Evolutionary conservation across 2,329 filamentous ascomycete species (phyloP), one percentile per base, ranked within the genome.

Genomic region (Bipolaris bicolor): DNA sequence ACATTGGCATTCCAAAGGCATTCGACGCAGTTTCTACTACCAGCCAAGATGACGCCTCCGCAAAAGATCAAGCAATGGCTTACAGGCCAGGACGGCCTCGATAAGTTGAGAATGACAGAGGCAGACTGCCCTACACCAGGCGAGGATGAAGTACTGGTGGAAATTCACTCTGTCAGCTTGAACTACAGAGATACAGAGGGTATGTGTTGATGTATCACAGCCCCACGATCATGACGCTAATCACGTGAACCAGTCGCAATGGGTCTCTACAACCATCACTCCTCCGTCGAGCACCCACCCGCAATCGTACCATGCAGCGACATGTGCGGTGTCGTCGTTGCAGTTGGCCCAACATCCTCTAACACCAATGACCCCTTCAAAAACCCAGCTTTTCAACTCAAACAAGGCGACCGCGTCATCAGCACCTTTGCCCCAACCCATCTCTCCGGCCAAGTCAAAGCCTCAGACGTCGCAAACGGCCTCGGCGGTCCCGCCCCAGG

Each of bases 221-320:
- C 3, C 15, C 1, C 15, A 49, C 15, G 48, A 44, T 3, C 3
- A 54, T 43, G 40, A 57, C 15, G 51, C 55, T 62, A 11, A 55
- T 39, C 57, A 52, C 24, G 41, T 61, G 51, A 16, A n/a, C 13
- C 45, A 88, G 88, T 90, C 18, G 81, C 80, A 67, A 87, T 83
- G 78, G 88, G 88, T 29, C 78, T 85, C 11, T 91, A 90, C 77
- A 86, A 80, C 69, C 87, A 90, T 74, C 86, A 90, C 77, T 81
- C 83, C 64, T 80, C 81, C 3, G 76, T 86, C 44, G 77, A 57
- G 60, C 72, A 50, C 51, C 75, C 51, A 57, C 79, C 53, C 66
- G 64, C 70, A 3, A 64, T 90, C 11, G 85, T 90, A 1, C 87
- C 88, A 1, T 88, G 86, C 73, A 89, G 87, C 20, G 89, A 91